A percentile compares a stretch with the other conserved stretches of the same genome.
phyloP scores from a whole-genome alignment of 441 rosid species.

The Pelargonium cotyledonis region DNA sequence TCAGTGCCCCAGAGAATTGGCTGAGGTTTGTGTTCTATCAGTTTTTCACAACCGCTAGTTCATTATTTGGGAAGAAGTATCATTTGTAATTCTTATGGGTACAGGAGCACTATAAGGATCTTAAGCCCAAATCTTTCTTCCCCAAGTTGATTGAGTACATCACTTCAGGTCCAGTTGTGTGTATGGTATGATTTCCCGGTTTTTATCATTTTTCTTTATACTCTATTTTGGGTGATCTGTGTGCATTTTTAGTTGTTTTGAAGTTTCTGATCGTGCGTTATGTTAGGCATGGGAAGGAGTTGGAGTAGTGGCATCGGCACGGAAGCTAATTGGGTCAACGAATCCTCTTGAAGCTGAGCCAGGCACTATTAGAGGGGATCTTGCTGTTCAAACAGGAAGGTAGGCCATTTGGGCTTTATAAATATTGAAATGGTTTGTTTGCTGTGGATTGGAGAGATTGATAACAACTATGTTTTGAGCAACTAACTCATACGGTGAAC shows the following conservation, averaged over 20 bases:
- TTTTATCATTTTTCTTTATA: not conserved
- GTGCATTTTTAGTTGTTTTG: too few species aligned
- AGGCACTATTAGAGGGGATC: constrained; percentile 94
- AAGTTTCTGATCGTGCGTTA: not conserved
- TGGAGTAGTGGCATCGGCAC: constrained; percentile 88
- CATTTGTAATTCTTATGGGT: not conserved
- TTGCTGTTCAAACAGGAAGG: constrained; percentile 98
- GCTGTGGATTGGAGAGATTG: not conserved
- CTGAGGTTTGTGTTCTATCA: constrained; percentile 53
- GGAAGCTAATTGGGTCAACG: constrained; percentile 82
- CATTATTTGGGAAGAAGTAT: constrained; percentile 6
- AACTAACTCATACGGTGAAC: constrained; percentile 16
- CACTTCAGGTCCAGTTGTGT: constrained; percentile 88
- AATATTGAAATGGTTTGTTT: constrained; percentile 6
- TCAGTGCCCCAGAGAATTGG: constrained; percentile 72
- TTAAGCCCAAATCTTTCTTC: constrained; percentile 68
- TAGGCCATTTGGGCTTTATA: constrained; percentile 23
- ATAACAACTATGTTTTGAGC: not conserved
- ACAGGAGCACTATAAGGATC: constrained; percentile 92
- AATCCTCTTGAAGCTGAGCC: constrained; percentile 97
- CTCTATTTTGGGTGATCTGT: not conserved
- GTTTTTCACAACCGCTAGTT: constrained; percentile 5
- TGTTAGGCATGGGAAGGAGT: constrained; percentile 92
- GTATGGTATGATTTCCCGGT: constrained; percentile 54
- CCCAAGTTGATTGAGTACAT: constrained; percentile 71